Conservation (phyloP, 768 basidiomycete genomes). For the Neoboletus magnificus region DNA sequence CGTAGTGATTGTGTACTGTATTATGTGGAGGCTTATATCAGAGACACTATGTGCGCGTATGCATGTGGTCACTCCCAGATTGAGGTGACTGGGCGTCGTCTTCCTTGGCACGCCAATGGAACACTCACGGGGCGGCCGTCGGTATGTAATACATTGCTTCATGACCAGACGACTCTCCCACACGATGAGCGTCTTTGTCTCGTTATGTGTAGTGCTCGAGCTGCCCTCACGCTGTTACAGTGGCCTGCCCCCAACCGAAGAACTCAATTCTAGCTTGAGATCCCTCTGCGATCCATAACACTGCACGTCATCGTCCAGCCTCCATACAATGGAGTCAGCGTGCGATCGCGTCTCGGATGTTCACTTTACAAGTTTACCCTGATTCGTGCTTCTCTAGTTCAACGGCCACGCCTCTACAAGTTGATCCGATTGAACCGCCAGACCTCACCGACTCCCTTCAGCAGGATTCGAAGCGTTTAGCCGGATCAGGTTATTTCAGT, state of each 20-base stretch:
- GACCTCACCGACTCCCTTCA: constrained; percentile 4
- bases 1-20: too few species aligned
- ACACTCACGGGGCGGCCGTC: too few species aligned
- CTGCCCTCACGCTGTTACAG: too few species aligned
- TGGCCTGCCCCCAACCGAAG: too few species aligned
- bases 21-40: too few species aligned
- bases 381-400: background rate
- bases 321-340: background rate
- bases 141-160: too few species aligned
- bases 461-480: background rate
- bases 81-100: background rate
- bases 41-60: too few species aligned
- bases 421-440: background rate
- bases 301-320: background rate
- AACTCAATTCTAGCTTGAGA: background rate
- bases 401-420: background rate
- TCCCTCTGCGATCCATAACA: too few species aligned
- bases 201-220: too few species aligned
- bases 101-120: background rate
- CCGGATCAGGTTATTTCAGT: background rate
- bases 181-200: too few species aligned
- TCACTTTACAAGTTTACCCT: background rate
- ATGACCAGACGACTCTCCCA: background rate
- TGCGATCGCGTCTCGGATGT: background rate
- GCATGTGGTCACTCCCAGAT: too few species aligned